Conservation (phyloP, 1,284 basidiomycete species). For the Fomitopsis schrenkii region DNA sequence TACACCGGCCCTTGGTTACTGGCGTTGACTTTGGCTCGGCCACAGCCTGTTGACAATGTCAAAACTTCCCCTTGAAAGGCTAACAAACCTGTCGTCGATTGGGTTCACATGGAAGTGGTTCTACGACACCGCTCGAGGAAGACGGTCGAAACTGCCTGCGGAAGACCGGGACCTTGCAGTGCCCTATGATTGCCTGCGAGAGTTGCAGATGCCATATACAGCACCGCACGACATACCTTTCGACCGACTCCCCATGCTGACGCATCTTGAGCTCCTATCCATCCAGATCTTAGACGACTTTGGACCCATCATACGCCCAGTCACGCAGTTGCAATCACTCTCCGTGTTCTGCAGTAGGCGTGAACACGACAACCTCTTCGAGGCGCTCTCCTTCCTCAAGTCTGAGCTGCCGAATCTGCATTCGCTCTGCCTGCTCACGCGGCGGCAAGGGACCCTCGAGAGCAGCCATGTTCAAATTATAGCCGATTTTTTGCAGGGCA, state of each 20-base stretch:
- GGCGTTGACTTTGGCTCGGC: not conserved
- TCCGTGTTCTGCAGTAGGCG: not conserved
- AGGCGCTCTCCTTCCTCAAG: not conserved
- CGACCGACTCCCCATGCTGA: not conserved
- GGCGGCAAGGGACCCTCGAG: not conserved
- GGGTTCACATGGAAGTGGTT: not conserved
- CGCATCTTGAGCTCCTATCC: not conserved
- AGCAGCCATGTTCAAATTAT: not conserved
- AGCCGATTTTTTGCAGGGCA: constrained; percentile 7
- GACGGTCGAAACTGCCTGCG: not conserved
- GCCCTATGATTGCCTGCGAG: not conserved
- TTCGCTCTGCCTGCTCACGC: constrained; percentile 11
- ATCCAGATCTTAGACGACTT: not conserved
- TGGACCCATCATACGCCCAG: not conserved
- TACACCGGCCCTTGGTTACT: not conserved
- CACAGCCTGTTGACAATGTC: not conserved
- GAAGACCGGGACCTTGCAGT: not conserved
- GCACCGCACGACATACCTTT: not conserved
- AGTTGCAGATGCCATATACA: not conserved
- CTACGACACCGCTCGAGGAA: not conserved
- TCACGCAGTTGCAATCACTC: not conserved
- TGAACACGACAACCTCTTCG: not conserved
- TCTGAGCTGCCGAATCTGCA: constrained; percentile 8
- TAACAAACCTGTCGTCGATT: not conserved
- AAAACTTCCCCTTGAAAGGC: not conserved